phyloP scores from a whole-genome alignment of 2,329 filamentous ascomycete genomes.

The Diaporthe capsici region DNA sequence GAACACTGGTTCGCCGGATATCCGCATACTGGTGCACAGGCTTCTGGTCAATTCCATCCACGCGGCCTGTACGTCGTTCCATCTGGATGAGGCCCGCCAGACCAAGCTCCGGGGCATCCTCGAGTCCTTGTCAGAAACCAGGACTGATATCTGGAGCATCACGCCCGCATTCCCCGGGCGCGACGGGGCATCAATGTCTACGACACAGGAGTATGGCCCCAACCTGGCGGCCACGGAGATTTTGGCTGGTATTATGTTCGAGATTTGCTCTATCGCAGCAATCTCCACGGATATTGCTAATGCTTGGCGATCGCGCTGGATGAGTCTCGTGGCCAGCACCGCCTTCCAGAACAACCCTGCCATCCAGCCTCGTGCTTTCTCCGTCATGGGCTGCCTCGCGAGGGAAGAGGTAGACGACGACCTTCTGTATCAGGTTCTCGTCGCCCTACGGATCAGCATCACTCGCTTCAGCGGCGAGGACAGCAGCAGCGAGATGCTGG shows the following conservation, averaged over 20 bases:
- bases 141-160: constrained; percentile 69
- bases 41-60: constrained; percentile 78
- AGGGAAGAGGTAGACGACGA: constrained; percentile 81
- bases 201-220: constrained; percentile 66
- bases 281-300: constrained; percentile 76
- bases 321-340: constrained; percentile 80
- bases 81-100: constrained; percentile 71
- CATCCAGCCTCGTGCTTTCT: constrained; percentile 77
- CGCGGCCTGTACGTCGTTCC: constrained; percentile 76
- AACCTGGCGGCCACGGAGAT: constrained; percentile 71
- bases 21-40: constrained; percentile 72
- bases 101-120: constrained; percentile 69
- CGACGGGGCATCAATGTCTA: constrained; percentile 69
- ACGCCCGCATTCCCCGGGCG: constrained; percentile 58
- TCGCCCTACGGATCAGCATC: constrained; percentile 76
- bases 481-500: constrained; percentile 76
- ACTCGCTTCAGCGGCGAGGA: constrained; percentile 73
- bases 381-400: constrained; percentile 79
- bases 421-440: constrained; percentile 78
- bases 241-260: constrained; percentile 73
- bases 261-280: constrained; percentile 74
- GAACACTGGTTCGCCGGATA: constrained; percentile 72
- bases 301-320: constrained; percentile 79
- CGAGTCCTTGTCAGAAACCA: constrained; percentile 71
- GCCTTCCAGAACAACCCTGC: constrained; percentile 81